phyloP scores from a whole-genome alignment of 2,329 filamentous ascomycete species.

The Akanthomyces muscarius region DNA sequence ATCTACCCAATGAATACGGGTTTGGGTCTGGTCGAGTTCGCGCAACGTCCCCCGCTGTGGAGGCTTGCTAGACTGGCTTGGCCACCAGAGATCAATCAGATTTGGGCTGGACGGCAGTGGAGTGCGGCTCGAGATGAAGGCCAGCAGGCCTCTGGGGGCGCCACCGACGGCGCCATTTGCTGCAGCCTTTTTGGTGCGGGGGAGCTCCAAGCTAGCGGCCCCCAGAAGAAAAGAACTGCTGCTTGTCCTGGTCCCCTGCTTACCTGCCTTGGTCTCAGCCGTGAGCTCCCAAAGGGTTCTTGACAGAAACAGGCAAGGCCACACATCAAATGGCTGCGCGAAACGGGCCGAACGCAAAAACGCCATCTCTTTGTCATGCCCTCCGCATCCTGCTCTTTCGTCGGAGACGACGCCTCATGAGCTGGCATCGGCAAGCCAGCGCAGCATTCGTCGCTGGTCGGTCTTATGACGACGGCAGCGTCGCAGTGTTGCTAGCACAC shows the following conservation, averaged over 20 bases:
- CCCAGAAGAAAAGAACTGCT: neutral
- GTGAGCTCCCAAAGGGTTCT: neutral
- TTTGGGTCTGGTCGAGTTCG: neutral
- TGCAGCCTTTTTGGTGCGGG: neutral
- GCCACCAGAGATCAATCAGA: neutral
- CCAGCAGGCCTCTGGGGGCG: slow-evolving; percentile 6
- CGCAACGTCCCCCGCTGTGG: neutral
- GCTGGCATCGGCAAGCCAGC: neutral
- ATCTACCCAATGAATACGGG: neutral
- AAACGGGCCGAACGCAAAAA: slow-evolving; percentile 14
- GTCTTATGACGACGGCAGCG: no score
- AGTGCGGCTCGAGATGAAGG: neutral
- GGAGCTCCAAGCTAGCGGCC: neutral
- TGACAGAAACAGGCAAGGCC: neutral
- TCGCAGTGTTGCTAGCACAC: neutral
- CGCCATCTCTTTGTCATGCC: slow-evolving; percentile 1
- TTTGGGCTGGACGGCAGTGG: slow-evolving; percentile 5
- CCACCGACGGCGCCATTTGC: neutral
- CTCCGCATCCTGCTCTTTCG: neutral
- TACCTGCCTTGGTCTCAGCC: neutral
- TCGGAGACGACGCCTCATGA: neutral
- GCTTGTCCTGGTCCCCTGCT: no score
- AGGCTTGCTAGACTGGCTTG: neutral
- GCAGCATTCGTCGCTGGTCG: neutral
- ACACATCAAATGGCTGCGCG: neutral